Conservation (phyloP, 2,329 filamentous ascomycete species). For the Colletotrichum cuscutae region DNA sequence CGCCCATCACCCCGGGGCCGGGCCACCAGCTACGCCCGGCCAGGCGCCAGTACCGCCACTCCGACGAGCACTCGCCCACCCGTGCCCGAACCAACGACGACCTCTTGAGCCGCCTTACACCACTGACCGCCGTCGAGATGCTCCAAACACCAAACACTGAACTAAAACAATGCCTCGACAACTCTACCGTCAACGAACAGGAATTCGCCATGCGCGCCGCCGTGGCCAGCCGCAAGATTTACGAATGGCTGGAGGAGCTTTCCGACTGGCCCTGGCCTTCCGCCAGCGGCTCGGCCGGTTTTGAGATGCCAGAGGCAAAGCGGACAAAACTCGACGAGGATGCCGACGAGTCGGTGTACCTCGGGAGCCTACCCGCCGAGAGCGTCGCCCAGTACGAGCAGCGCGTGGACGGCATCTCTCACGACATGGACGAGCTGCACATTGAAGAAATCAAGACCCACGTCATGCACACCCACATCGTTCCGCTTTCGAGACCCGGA, state of each 20-base stretch:
- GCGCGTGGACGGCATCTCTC: slow-evolving; percentile 78
- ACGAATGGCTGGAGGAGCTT: slow-evolving; percentile 79
- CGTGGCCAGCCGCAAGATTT: slow-evolving; percentile 75
- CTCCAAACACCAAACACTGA: slow-evolving; percentile 64
- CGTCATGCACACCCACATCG: slow-evolving; percentile 83
- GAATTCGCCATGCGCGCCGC: slow-evolving; percentile 78
- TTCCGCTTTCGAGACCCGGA: slow-evolving; percentile 65
- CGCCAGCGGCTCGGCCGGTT: slow-evolving; percentile 61
- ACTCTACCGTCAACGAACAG: slow-evolving; percentile 72
- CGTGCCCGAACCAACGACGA: slow-evolving; percentile 63
- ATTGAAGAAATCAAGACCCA: slow-evolving; percentile 91
- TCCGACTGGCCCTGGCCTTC: slow-evolving; percentile 67
- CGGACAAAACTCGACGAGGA: slow-evolving; percentile 48
- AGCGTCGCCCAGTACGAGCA: slow-evolving; percentile 76
- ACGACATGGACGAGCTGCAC: slow-evolving; percentile 75
- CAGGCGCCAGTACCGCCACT: slow-evolving; percentile 51
- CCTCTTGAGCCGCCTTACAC: slow-evolving; percentile 70
- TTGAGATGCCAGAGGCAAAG: slow-evolving; percentile 58
- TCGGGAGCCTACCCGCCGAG: slow-evolving; percentile 75
- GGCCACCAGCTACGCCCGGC: slow-evolving; percentile 47
- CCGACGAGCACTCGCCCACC: slow-evolving; percentile 55
- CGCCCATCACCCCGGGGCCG: slow-evolving; percentile 43
- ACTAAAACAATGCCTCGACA: slow-evolving; percentile 69
- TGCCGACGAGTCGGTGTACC: slow-evolving; percentile 56
- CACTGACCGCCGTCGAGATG: slow-evolving; percentile 68